A percentile compares a stretch with the other conserved stretches of the same genome.
phyloP scores from a whole-genome alignment of 2,329 filamentous ascomycete genomes.

The Basipetospora chlamydospora region DNA sequence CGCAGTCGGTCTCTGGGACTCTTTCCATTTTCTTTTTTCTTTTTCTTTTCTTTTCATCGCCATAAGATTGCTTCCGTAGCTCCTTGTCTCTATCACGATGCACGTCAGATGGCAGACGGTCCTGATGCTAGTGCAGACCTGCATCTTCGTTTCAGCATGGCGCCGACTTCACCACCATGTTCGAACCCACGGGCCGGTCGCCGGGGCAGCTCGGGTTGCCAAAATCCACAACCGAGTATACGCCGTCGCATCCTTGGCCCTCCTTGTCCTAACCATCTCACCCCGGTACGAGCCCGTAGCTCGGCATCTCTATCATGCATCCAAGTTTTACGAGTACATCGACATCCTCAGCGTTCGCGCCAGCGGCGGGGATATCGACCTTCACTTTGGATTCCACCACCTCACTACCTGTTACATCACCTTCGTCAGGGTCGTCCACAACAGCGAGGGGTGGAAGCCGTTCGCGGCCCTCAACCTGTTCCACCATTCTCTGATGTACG shows the following conservation, averaged over 20 bases:
- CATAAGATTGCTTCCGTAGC: neutral
- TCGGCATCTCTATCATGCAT: constrained; percentile 12
- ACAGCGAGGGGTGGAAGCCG: constrained; percentile 13
- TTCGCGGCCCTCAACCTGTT: constrained; percentile 15
- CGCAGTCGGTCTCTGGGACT: no score
- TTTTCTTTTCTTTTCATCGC: neutral
- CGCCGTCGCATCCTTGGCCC: constrained; percentile 1
- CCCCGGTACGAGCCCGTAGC: constrained; percentile 3
- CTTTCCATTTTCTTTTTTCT: constrained; percentile 1
- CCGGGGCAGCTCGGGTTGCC: neutral
- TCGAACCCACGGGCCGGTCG: constrained; percentile 5
- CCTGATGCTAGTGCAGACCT: constrained; percentile 2
- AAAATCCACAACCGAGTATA: constrained; percentile 7
- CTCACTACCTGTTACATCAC: constrained; percentile 17
- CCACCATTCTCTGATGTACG: constrained; percentile 17
- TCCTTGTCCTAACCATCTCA: constrained; percentile 6
- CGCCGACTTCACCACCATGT: constrained; percentile 5
- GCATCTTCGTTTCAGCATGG: constrained; percentile 5
- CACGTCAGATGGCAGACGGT: neutral
- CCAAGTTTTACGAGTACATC: constrained; percentile 18
- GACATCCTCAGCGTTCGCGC: constrained; percentile 17
- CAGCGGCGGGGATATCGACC: constrained; percentile 11
- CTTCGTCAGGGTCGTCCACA: constrained; percentile 12
- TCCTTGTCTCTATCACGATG: neutral
- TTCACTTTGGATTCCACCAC: constrained; percentile 17